Conservation (phyloP, 306 rosid species). For the Castanea sativa region DNA sequence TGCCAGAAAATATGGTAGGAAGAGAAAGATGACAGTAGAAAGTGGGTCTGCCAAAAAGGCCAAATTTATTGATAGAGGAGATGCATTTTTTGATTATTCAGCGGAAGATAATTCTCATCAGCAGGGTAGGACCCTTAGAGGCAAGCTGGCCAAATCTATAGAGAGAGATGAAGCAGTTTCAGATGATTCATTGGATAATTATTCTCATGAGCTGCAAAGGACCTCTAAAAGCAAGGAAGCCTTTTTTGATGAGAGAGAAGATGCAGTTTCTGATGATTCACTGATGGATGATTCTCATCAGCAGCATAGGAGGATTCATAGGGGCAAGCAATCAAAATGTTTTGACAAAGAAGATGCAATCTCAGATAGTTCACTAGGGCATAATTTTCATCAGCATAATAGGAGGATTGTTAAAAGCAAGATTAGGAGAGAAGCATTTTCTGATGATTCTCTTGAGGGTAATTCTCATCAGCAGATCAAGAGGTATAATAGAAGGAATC, state of each 20-base stretch:
- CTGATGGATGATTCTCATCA: conserved; percentile 22
- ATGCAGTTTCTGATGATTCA: conserved; percentile 37
- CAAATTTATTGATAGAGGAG: conserved; percentile 41
- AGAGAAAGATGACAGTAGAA: conserved; percentile 62
- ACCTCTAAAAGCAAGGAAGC: conserved; percentile 16
- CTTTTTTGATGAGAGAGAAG: conserved; percentile 26
- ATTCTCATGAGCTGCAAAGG: conserved; percentile 25
- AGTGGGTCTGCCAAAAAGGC: conserved; percentile 50
- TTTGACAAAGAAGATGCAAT: conserved; percentile 15
- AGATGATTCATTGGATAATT: conserved; percentile 34
- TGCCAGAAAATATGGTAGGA: conserved; percentile 53
- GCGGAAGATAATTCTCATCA: conserved; percentile 39
- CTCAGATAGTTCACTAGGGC: conserved; percentile 38
- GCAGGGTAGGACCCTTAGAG: conserved; percentile 52
- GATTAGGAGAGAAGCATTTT: conserved; percentile 22
- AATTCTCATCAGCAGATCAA: conserved; percentile 24
- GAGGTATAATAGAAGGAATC: conserved; percentile 45
- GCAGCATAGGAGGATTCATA: conserved; percentile 20
- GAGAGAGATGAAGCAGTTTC: conserved; percentile 32
- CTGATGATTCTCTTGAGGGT: conserved; percentile 22
- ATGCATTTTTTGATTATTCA: conserved; percentile 40
- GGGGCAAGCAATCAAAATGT: conserved; percentile 16
- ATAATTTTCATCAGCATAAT: conserved; percentile 23
- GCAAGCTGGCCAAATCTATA: conserved; percentile 40
- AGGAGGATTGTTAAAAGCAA: conserved; percentile 30